Evolutionary conservation across 2,329 filamentous ascomycete species (phyloP).

Genomic region (Furcasterigmium sp.): DNA sequence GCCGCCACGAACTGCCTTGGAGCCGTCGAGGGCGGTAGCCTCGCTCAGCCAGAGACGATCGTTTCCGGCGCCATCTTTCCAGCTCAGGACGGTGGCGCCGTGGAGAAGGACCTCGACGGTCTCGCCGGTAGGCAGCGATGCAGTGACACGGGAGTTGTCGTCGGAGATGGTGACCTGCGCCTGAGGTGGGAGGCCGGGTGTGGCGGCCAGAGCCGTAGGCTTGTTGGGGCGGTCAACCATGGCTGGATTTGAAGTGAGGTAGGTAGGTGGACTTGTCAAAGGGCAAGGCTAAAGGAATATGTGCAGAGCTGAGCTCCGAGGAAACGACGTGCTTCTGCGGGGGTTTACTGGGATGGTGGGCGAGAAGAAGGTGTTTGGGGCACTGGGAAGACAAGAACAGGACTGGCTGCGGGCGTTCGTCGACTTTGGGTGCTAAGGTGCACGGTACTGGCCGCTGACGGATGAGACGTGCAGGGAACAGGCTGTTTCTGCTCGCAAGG

Average conservation of each 20-base stretch:
- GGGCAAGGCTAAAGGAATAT: background rate
- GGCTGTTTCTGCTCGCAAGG: background rate
- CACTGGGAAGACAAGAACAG: too few relatives aligned
- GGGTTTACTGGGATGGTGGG: background rate
- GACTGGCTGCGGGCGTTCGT: too few relatives aligned
- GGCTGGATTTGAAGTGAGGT: background rate
- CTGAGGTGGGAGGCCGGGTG: slow-evolving; percentile 68
- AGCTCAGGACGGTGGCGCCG: slow-evolving; percentile 88
- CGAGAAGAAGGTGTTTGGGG: too few relatives aligned
- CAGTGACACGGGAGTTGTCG: slow-evolving; percentile 68
- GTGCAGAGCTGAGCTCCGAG: background rate
- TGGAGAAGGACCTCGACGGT: slow-evolving; percentile 81
- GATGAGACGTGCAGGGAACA: too few relatives aligned
- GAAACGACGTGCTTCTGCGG: background rate
- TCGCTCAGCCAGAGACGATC: slow-evolving; percentile 88
- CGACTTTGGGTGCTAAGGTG: background rate
- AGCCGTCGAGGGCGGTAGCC: slow-evolving; percentile 74
- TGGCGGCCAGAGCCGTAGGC: slow-evolving; percentile 69
- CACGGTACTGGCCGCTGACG: background rate
- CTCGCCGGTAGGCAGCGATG: slow-evolving; percentile 79
- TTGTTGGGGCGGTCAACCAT: slow-evolving; percentile 86
- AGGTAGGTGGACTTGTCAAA: background rate
- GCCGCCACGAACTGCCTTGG: slow-evolving; percentile 84
- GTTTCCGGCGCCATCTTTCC: slow-evolving; percentile 73
- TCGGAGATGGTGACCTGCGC: slow-evolving; percentile 70